Base-by-base conservation (phyloP, 106 monocot genomes). In the Allium fistulosum region DNA sequence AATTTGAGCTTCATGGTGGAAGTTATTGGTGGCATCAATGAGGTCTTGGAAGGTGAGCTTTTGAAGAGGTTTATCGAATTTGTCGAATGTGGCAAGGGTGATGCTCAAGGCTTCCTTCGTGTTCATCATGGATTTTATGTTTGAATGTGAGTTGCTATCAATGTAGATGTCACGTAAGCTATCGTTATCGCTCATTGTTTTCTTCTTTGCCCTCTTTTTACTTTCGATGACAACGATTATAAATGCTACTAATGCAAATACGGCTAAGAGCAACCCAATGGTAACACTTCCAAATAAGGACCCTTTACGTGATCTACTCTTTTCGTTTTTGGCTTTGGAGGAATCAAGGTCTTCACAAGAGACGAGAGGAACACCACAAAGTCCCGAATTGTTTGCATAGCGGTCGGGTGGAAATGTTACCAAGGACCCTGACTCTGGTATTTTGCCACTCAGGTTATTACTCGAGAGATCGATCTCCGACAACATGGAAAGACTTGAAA, bases 401-500 rank as follows among this genome's bases (percentile, higher is more conserved):
- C 70, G 45, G 10, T 51, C 60, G 4, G 58, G 50, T 0, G 90
- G 87, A 57, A 94, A 87, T 0, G 90, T 90, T 11, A 79, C 87
- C n/a, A 90, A 74, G 46, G 80, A 80, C 7, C 94, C 94, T 26
- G 90, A 74, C n/a, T 77, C 87, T 0, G 94, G 94, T 26, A 94
- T 94, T 5, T 76, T 63, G 7, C 94, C 94, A 62, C 84, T 90
- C 60, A 94, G 90, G 69, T 73, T 66, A 72, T 94, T 94, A 59
- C 87, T 82, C 7, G 90, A 94, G n/a, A 94, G 75, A 67, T 94
- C 87, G 68, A 94, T 74, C 76, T 94, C 90, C 7, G 90, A 80
- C 4, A 94, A 84, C 81, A 90, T 77, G 37, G 37, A 37, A 16
- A 87, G 69, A 9, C 76, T 26, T 1, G 90, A 80, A 68, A 94